Conservation (phyloP, 257 asterid species). For the Ilex aquifolium region DNA sequence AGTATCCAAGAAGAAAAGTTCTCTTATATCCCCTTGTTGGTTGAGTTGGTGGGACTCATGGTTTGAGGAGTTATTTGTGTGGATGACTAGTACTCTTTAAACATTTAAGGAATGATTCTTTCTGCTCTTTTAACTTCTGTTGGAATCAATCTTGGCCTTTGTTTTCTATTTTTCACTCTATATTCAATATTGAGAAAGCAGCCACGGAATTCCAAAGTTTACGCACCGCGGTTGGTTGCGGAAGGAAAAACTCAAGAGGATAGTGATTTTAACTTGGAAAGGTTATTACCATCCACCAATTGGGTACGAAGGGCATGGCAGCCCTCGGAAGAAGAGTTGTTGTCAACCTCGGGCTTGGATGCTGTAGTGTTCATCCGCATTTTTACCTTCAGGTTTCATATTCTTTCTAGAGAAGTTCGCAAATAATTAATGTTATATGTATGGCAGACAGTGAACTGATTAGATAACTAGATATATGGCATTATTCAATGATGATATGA, state of each 20-base stretch:
- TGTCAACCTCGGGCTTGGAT: conserved; percentile 71
- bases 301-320: conserved; percentile 89
- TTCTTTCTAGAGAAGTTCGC: neutral
- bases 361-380: conserved; percentile 95
- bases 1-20: too few relatives aligned
- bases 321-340: conserved; percentile 73
- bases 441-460: too few relatives aligned
- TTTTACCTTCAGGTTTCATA: conserved; percentile 60
- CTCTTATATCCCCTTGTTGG: too few relatives aligned
- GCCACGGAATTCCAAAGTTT: conserved; percentile 56
- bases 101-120: conserved; percentile 63
- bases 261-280: conserved; percentile 30
- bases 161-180: conserved; percentile 46
- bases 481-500: too few relatives aligned
- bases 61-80: neutral
- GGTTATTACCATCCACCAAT: conserved; percentile 47
- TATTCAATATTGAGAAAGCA: conserved; percentile 68
- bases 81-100: conserved; percentile 9
- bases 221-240: conserved; percentile 75
- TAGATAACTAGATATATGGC: too few relatives aligned
- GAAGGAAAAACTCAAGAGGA: conserved; percentile 44
- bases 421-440: neutral
- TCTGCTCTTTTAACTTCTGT: conserved; percentile 91
- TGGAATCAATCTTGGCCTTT: conserved; percentile 70
- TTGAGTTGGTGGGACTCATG: conserved; percentile 3